Evolutionary conservation across 129 eudicot genomes (phyloP), one percentile per base, ranked within the genome.

Genomic region (Flaveria trinervia): DNA sequence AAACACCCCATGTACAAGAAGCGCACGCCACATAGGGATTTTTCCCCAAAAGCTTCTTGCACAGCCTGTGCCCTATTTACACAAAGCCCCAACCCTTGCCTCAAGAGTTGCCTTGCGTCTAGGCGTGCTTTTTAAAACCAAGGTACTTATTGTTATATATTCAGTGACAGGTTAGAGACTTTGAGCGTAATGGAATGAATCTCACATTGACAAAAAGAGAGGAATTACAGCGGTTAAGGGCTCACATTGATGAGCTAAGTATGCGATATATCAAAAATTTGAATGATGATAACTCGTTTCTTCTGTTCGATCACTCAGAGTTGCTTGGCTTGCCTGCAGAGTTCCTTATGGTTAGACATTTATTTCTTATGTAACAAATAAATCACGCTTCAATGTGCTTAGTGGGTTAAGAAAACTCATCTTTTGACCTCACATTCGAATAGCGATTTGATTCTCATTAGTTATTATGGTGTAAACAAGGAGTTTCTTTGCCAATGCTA

Each of bases 151-250:
- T 83, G 76, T 68, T 78, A 73, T 76, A 76, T 86, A 73, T 86
- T 85, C 85, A 86, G 96, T 94, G 97, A 91, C 99, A 94, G 99
- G 83, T 91, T 85, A 86, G 82, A 87, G 99, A 89, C 45, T 94
- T 87, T 83, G 99, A 94, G 65, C 87, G 89, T 77, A 94, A 91
- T 89, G 99, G 99, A 54, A 74, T 89, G 81, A 86, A 83, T 78
- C 93, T 94, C 48, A 87, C 93, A 36, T 74, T 80, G 78, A 83
- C 97, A 51, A 91, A 91, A 83, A 87, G 90, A 68, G 92, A 89
- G 80, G 97, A 91, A 77, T 77, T 94, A 77, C 93, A 89, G 48
- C 89, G 96, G 18, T 59, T 91, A 73, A 89, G 79, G 89, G 68
- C 82, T 77, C 89, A 89, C 41, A 87, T 91, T 65, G 92, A 94